Conservation (phyloP, 768 basidiomycete genomes). For the Termitomyces sp. region DNA sequence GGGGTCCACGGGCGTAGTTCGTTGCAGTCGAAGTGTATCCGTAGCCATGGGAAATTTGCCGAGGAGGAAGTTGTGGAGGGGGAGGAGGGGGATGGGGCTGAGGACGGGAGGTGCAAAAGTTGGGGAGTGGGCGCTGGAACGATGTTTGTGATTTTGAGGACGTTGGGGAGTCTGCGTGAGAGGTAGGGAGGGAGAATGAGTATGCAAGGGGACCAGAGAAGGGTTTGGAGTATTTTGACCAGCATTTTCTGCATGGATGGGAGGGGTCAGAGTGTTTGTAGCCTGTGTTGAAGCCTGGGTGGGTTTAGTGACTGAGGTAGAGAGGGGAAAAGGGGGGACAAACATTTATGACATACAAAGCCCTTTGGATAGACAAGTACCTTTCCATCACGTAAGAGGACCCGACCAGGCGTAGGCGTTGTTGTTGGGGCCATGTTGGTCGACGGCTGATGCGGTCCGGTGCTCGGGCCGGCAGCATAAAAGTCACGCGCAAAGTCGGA, state of each 20-base stretch:
- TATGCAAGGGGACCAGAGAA: conserved; percentile 59
- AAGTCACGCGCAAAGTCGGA: conserved; percentile 62
- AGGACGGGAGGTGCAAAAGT: neutral
- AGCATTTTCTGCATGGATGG: conserved; percentile 68
- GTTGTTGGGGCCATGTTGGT: conserved; percentile 49
- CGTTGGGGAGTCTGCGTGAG: neutral
- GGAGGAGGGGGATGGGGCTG: neutral
- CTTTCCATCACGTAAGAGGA: conserved; percentile 54
- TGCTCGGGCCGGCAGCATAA: conserved; percentile 40
- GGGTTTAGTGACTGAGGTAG: neutral
- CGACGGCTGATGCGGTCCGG: neutral
- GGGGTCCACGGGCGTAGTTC: neutral
- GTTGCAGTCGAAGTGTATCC: too few species aligned
- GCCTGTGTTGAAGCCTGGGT: conserved; percentile 64
- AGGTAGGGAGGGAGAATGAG: conserved; percentile 24
- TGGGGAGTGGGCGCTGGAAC: conserved; percentile 33
- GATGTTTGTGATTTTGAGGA: conserved; percentile 10
- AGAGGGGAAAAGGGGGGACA: conserved; percentile 7
- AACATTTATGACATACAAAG: conserved; percentile 65
- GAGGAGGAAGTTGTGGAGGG: too few species aligned
- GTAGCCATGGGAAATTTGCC: too few species aligned
- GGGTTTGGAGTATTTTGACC: conserved; percentile 59
- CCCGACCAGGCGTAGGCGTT: conserved; percentile 59
- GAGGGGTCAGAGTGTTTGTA: conserved; percentile 65
- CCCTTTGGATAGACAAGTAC: conserved; percentile 67